Evolutionary conservation across 1,284 basidiomycete genomes (phyloP), one percentile per base, ranked within the genome.

Genomic region (Amylostereum areolatum): DNA sequence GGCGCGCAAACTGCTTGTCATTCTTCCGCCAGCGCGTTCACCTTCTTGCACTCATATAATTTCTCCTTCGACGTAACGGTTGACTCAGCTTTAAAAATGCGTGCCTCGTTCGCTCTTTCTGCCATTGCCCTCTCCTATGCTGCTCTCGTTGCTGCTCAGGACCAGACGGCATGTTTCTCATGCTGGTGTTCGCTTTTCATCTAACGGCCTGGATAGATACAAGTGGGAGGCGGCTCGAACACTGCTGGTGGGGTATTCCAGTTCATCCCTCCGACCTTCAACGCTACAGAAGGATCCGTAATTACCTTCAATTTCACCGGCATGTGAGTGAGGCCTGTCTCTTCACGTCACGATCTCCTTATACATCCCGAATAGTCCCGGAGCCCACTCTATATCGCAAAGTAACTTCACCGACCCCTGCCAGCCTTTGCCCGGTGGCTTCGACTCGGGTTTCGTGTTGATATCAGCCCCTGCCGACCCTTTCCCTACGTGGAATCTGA

Each of bases 301-400:
- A 59, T 81, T 46, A 75, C 67, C 40, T 80, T 80, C 66, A 53
- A 64, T 33, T 80, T 73, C 59, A 63, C 62, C 46, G 74, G 74
- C 47, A 57, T 57, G 71, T 72, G 57, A 48, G 71, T 63, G 12
- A 33, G 4, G 12, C 40, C 29, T 45, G 4, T 43, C 43, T 33
- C 24, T 51, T 10, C 41, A 10, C 11, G 25, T 37, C 11, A 53
- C 31, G 32, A 49, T n/a, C n/a, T 36, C 47, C 25, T 29, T 11
- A 28, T 27, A 46, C 45, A 6, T 41, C 28, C 11, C 28, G 10
- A 45, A 1, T 45, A 62, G 63, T 24, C 70, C 72, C 5, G 75
- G 75, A 42, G 77, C 77, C 59, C 78, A 81, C 61, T 72, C 73
- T 42, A 68, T 80, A 39, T 76, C 78, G 3, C 79, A 83, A 60